Evolutionary conservation across 2,329 filamentous ascomycete genomes (phyloP), one percentile per base, ranked within the genome.

Genomic region (Sporothrix globosa): DNA sequence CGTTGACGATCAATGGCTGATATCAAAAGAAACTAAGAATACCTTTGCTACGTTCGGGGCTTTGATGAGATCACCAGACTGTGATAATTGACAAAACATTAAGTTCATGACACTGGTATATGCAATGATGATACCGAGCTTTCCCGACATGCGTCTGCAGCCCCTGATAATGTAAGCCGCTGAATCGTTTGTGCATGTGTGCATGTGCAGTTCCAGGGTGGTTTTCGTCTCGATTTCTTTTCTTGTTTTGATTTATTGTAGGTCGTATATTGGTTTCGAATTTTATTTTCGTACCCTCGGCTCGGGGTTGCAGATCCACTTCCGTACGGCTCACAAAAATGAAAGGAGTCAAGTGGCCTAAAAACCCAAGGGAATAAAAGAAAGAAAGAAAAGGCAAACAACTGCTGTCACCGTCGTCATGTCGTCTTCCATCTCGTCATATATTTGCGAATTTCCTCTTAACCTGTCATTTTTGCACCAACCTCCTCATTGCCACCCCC

Each of bases 131-230:
- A 34, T 9, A 9, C 34, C 34, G 27, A 34, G 34, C 34, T 34
- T 34, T 34, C 34, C 34, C 6, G 34, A 14, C 39, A 46, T 46
- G 54, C 9, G 30, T 27, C 30, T 39, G 19, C 30, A 58, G 41
- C 39, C 46, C 58, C 58, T 63, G 39, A 63, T 46, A 63, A 63
- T 19, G 21, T n/a, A 63, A 19, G 58, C 58, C 58, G 19, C 21
- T 39, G 58, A 24, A 46, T 27, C 39, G 58, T 46, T 11, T 46
- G 39, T 63, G 39, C 58, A 39, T 58, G 54, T 58, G 54, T 30
- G 4, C 27, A 44, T 21, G n/a, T 24, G 34, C 56, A 19, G 27
- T 21, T 41, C 56, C 39, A 34, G 21, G 13, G 13, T 27, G 7
- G 19, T 63, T 3, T 46, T 27, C 4, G 6, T 17, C 7, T 21